Evolutionary conservation across 2,329 filamentous ascomycete genomes (phyloP).

Genomic region (Xylaria sp.): DNA sequence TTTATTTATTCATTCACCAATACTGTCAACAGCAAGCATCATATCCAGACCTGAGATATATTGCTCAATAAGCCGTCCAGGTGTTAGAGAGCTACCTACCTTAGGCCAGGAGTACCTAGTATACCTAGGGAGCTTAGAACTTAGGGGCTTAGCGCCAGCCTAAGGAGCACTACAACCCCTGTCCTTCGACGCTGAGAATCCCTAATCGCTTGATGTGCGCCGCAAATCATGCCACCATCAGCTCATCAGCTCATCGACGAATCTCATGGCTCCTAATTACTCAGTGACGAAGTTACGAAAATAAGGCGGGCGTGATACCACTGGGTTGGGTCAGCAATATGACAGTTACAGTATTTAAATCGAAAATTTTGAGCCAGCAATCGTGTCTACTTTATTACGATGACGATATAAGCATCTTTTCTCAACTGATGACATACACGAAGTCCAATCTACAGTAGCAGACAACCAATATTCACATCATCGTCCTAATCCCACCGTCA

Average conservation of each 20-base stretch:
- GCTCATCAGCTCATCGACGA: slow-evolving; percentile 33
- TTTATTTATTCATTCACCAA: background rate
- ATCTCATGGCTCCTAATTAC: slow-evolving; percentile 21
- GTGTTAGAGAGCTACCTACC: background rate
- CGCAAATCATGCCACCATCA: slow-evolving; percentile 37
- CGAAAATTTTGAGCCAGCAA: background rate
- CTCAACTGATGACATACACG: background rate
- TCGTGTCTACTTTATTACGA: background rate
- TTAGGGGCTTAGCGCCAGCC: slow-evolving; percentile 7
- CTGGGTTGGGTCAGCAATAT: slow-evolving; percentile 12
- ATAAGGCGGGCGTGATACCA: slow-evolving; percentile 26
- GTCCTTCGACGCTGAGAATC: background rate
- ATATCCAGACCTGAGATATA: background rate
- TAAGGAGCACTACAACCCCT: slow-evolving; percentile 22
- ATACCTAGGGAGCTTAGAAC: background rate
- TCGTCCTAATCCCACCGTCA: slow-evolving; percentile 22
- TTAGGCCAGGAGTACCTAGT: background rate
- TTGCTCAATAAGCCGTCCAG: background rate
- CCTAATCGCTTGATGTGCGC: slow-evolving; percentile 26
- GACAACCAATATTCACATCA: background rate
- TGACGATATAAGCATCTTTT: background rate
- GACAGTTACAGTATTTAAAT: slow-evolving; percentile 17
- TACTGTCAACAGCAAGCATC: background rate
- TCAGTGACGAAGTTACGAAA: slow-evolving; percentile 31
- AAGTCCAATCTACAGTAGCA: background rate